Base-by-base conservation (phyloP, 148 eudicot species). In the Persicaria tinctoria region DNA sequence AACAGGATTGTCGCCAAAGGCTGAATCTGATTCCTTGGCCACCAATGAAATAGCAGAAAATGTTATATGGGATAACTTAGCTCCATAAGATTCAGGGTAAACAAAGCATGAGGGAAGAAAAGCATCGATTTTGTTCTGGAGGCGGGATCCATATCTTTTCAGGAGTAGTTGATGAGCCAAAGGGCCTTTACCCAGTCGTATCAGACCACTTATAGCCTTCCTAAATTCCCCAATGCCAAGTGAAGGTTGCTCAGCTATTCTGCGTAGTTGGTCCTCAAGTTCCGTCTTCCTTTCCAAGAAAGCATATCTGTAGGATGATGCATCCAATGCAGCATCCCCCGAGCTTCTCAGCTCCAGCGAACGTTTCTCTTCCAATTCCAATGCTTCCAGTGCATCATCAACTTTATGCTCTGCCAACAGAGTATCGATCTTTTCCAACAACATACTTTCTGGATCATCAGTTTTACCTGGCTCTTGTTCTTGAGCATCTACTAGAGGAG, bases 1-100 rank as follows among this genome's bases (percentile, higher is more conserved):
- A 73, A 86, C 77, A 78, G 91, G 97, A 82, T 95, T 90, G 83
- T 95, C 99, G 5, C 97, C 96, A 80, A 95, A 95, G 77, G 84
- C 83, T 54, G 77, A 78, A 79, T 81, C 86, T 64, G 90, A 85
- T 73, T 92, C 97, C 70, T 84, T 95, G 53, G 89, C 84, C 66
- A 88, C 84, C 75, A 84, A 76, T 45, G 86, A 92, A 72, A 95
- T 90, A 59, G 81, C 75, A 14, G 96, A 95, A 80, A 95, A 95
- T 32, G 89, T 77, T 79, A 89, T 88, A 76, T 92, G 90, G 48
- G 99, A 95, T 74, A 95, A 75, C 12, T 92, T 85, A 46, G 96
- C 93, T 18, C 97, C 83, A 78, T 86, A 95, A 23, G 97, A 92
- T 78, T 83, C 88, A 13, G 92, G 96, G 75, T 89, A 89, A 85